Base-by-base conservation (phyloP, 441 rosid genomes). In the Euphorbia celastroides region DNA sequence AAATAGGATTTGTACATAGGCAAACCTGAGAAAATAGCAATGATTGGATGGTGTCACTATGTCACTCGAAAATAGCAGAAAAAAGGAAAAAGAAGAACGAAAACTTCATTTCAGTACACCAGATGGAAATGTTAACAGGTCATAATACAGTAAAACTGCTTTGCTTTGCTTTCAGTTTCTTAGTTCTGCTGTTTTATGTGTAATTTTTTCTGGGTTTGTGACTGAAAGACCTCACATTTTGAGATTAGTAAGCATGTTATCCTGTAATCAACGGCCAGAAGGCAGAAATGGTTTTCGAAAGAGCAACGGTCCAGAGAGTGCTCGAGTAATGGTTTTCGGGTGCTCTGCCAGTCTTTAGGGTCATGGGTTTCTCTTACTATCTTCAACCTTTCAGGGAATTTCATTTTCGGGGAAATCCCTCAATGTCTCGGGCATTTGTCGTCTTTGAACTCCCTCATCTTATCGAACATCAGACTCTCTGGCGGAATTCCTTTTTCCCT, bases 1-100 rank as follows among this genome's bases (percentile, higher is more conserved):
- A 93, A 75, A 93, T 75, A 48, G 98, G 95, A 82, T 90, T 89
- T 62, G 97, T 89, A 81, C 93, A 93, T 71, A 93, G 70, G 70
- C 85, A 89, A 71, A 89, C 98, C 98, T 91, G 82, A 71, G 59
- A 71, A 69, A 56, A 60, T 54, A 55, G 31, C 31, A 54, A 60
- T 52, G 25, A 68, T 27, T 22, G 70, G 67, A 60, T 58, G 44
- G 20, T 63, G 20, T 10, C 41, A 60, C 51, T 26, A 42, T 7
- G 34, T 22, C 16, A 51, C 65, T 66, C 41, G 31, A 57, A 12
- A 19, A 52, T 28, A 28, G 14, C 4, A 16, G 0, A 46, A 16
- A 57, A 28, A 6, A 5, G 0, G 8, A 57, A 57, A 57, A 57
- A 51, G 13, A 5, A 38, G 62, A 48, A 57, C 34, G 28, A 5